phyloP scores from a whole-genome alignment of 176 grass and related monocot species.

The Phoenix roebelenii region DNA sequence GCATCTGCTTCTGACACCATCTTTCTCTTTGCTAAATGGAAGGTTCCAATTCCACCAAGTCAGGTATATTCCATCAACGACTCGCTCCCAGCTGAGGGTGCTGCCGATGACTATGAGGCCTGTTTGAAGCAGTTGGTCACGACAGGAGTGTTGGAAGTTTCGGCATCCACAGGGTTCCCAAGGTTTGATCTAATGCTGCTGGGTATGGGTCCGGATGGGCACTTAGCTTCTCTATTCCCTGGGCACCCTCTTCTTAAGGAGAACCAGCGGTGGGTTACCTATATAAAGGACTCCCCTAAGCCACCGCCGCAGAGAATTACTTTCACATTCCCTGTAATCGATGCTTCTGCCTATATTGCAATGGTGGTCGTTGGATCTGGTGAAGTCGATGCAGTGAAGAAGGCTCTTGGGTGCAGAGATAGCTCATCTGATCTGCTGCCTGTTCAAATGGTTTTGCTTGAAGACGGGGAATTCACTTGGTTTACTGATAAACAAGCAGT shows the following conservation, averaged over 20 bases:
- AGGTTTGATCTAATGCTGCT: slow-evolving; percentile 84
- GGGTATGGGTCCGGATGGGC: slow-evolving; percentile 92
- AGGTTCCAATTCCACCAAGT: slow-evolving; percentile 69
- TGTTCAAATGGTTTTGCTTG: slow-evolving; percentile 76
- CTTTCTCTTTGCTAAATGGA: slow-evolving; percentile 7
- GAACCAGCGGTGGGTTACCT: slow-evolving; percentile 67
- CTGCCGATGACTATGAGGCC: slow-evolving; percentile 73
- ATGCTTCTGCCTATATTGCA: slow-evolving; percentile 74
- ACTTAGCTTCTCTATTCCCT: slow-evolving; percentile 92
- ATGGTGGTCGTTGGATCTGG: slow-evolving; percentile 84
- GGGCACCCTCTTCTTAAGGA: slow-evolving; percentile 78
- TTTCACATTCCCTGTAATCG: slow-evolving; percentile 86
- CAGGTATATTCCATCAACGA: slow-evolving; percentile 99
- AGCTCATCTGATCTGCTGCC: slow-evolving; percentile 50
- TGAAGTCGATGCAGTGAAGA: slow-evolving; percentile 47
- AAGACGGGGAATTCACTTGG: slow-evolving; percentile 88
- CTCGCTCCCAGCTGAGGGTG: slow-evolving; percentile 69
- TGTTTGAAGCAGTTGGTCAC: slow-evolving; percentile 73
- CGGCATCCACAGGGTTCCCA: slow-evolving; percentile 48
- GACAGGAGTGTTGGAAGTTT: slow-evolving; percentile 39
- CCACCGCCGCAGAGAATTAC: slow-evolving; percentile 90
- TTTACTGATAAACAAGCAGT: slow-evolving; percentile 83
- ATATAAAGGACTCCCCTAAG: slow-evolving; percentile 92
- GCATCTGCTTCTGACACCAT: not conserved
- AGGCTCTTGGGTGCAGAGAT: slow-evolving; percentile 49